These are phyloP conservation scores for Aspergillus indologenus DNA, from an alignment of 495 filamentous ascomycete genomes.

Conservation along the genomic window DNA sequence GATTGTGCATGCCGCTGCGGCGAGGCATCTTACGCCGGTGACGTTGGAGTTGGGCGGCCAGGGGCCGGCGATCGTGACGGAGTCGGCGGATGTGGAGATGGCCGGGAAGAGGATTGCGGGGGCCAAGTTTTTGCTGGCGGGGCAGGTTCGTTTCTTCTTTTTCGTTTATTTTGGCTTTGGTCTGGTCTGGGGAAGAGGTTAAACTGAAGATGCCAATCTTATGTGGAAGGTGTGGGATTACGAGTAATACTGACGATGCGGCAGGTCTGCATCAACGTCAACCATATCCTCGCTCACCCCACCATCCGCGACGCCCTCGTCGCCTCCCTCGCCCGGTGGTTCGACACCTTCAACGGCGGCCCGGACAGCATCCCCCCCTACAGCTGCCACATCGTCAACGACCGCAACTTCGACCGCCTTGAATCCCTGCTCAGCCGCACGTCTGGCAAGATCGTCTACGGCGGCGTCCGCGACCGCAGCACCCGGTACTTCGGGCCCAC, in stretches of 20 bases:
- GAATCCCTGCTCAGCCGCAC: conserved; percentile 71
- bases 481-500: conserved; percentile 77
- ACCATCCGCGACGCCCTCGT: conserved; percentile 65
- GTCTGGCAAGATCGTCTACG: conserved; percentile 70
- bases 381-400: conserved; percentile 72
- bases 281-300: conserved; percentile 76
- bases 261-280: conserved; percentile 57
- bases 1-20: conserved; percentile 81
- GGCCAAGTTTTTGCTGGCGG: conserved; percentile 75
- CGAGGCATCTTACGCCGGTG: conserved; percentile 83
- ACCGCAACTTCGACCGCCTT: conserved; percentile 70
- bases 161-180: no score
- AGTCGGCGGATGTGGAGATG: conserved; percentile 67
- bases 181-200: no score
- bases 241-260: background rate
- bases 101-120: conserved; percentile 75
- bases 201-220: no score
- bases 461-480: conserved; percentile 63
- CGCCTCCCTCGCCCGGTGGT: conserved; percentile 5
- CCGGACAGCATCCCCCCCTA: conserved; percentile 50
- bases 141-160: conserved; percentile 24
- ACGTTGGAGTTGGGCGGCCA: conserved; percentile 79
- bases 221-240: no score
- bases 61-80: conserved; percentile 81
- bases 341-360: conserved; percentile 23